A percentile compares a stretch with the other conserved stretches of the same genome.
phyloP scores from a whole-genome alignment of 306 rosid species.

The Pachyrhizus erosus region DNA sequence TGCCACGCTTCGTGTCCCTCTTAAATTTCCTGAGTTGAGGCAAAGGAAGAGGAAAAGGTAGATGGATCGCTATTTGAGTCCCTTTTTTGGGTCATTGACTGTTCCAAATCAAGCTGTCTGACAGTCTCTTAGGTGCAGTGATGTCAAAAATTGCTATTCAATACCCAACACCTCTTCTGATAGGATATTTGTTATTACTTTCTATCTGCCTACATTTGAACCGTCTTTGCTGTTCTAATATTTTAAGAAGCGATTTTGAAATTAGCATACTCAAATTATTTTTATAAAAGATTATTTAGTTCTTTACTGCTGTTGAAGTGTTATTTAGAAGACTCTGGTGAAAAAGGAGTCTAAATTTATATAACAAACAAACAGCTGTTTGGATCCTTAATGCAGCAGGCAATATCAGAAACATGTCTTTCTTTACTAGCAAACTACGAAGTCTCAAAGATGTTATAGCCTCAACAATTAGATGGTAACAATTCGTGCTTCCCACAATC shows the following conservation, averaged over 20 bases:
- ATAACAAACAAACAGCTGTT: not conserved
- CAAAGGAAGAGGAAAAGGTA: conserved; percentile 45
- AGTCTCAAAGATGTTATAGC: not conserved
- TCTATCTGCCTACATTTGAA: not conserved
- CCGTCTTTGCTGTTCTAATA: not conserved
- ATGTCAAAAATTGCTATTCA: conserved; percentile 34
- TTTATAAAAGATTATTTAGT: too few relatives aligned
- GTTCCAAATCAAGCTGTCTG: conserved; percentile 15
- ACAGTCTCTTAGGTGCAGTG: not conserved
- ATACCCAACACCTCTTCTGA: not conserved
- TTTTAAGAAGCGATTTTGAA: conserved; percentile 12
- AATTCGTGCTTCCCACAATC: too few relatives aligned
- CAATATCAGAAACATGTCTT: not conserved
- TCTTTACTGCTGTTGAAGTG: not conserved
- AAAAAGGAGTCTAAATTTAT: not conserved
- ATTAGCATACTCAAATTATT: not conserved
- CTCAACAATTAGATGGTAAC: not conserved
- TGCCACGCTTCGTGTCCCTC: conserved; percentile 74
- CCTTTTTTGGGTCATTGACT: not conserved
- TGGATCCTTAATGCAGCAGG: not conserved
- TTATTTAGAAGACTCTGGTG: not conserved
- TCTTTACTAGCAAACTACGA: too few relatives aligned
- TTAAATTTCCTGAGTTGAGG: conserved; percentile 60
- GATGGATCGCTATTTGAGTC: not conserved
- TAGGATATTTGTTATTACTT: not conserved